Base-by-base conservation (phyloP, 2,329 filamentous ascomycete species). In the Boeremia lycopersici region DNA sequence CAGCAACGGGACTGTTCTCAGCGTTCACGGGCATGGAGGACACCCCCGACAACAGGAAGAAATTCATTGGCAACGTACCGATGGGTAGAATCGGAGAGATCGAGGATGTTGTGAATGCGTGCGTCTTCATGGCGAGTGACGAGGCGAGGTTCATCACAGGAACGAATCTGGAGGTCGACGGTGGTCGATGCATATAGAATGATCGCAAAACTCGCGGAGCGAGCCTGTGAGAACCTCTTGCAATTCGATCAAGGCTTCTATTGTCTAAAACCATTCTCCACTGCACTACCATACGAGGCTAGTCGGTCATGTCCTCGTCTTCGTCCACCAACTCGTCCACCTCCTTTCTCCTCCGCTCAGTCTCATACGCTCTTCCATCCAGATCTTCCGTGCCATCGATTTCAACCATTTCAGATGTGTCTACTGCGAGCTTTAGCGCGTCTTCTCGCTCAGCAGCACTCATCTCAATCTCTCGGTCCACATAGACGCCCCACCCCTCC, bases 81-180 rank as follows among this genome's bases (percentile, higher is more conserved):
- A 82, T 83, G 76, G 84, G 84, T 0, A 75, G 72, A 30, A 86
- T 87, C 79, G 84, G 84, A 0, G 80, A 83, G 65, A 81, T 83
- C 0, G 83, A 82, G 74, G 85, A 87, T 68, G 81, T 87, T 5
- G 82, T 84, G 0, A 79, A 84, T 66, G 78, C 83, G 1, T 83
- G 79, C 5, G 63, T 83, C 11, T 87, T 86, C 60, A 73, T 88
- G 49, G 84, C 78, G 3, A 85, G 82, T 31, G 79, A 83, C 40
- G 83, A 85, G 57, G 82, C 84, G 2, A 77, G 74, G 31, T 88
- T 88, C 65, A 81, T 88, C 4, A 88, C 84, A 1, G 85, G 85
- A 2, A 69, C 83, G 4, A 76, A 76, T 45, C 48, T 76, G 19
- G 71, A 76, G 31, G 74, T 77, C 2, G 74, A 77, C 62, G 74